These are phyloP conservation scores for Lipomyces yamanashiensis DNA, from an alignment of 805 yeast species.

Conservation along the genomic window DNA sequence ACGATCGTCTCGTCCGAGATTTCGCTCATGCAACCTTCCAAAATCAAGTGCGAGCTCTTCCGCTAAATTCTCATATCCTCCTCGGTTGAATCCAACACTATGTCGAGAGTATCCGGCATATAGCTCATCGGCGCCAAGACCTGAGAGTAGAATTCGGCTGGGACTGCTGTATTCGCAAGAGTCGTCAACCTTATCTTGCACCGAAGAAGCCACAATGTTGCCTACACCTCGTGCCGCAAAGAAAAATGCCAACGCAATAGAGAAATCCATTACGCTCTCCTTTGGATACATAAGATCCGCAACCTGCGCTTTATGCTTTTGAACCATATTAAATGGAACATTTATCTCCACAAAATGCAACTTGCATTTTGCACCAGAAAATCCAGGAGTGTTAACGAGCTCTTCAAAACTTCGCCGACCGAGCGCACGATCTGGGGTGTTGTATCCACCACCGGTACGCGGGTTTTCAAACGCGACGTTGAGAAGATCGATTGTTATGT, in stretches of 20 bases:
- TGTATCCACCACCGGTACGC: constrained; percentile 55
- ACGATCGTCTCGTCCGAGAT: constrained; percentile 89
- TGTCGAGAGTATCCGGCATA: constrained; percentile 96
- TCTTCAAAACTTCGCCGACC: constrained; percentile 67
- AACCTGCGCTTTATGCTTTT: constrained; percentile 57
- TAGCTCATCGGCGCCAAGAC: constrained; percentile 95
- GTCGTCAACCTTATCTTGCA: not conserved
- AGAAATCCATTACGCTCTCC: constrained; percentile 90
- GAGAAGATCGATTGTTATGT: constrained; percentile 64
- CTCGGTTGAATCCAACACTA: constrained; percentile 46
- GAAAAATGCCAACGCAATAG: constrained; percentile 93
- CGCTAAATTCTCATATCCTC: constrained; percentile 53
- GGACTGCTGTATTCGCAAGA: constrained; percentile 52
- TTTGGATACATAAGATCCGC: constrained; percentile 76
- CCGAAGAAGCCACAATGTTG: constrained; percentile 23
- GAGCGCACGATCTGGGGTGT: constrained; percentile 85
- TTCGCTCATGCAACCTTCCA: constrained; percentile 72
- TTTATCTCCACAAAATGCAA: constrained; percentile 57
- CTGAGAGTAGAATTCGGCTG: constrained; percentile 79
- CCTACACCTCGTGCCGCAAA: constrained; percentile 77
- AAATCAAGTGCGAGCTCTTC: constrained; percentile 73
- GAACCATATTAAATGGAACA: constrained; percentile 71
- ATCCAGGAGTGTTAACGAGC: constrained; percentile 42
- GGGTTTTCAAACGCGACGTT: constrained; percentile 94
- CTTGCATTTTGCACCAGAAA: constrained; percentile 8